Evolutionary conservation across 2,329 filamentous ascomycete species (phyloP), one percentile per base, ranked within the genome.

Genomic region (Aspergillus puulaauensis): DNA sequence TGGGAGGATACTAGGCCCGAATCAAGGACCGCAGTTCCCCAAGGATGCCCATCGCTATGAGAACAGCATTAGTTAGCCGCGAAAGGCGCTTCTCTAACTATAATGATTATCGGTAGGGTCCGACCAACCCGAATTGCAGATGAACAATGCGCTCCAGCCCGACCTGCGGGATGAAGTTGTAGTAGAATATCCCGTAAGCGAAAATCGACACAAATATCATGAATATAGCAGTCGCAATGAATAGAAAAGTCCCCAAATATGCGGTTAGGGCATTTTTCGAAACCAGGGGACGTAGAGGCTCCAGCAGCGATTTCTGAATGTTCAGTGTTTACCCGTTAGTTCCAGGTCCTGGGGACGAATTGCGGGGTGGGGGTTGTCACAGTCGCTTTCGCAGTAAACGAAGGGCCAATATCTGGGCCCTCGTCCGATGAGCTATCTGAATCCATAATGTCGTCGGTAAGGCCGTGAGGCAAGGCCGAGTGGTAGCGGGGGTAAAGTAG

Each of bases 151-250:
- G 79, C 60, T 82, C 76, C 59, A 90, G 80, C 54, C 85, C 84
- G 62, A 87, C 83, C 52, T 84, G 82, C 1, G 88, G 88, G 21
- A 91, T 83, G 74, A 86, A 90, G 60, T 81, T 82, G 72, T 82
- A 81, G 77, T 90, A 90, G 75, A 91, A 90, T 17, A 87, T 74
- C 37, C 79, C 77, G 69, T 90, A 90, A 35, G 86, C 85, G 40
- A 84, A 68, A 6, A 82, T 74, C 6, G 88, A 86, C 19, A 86
- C 71, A 39, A 77, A 79, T 44, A 89, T 74, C 51, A 90, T 80
- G 41, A 83, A 62, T 15, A 82, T 63, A 3, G 82, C 82, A 21
- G 85, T 79, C 51, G 76, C 63, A 46, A 82, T 69, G 62, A 86
- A 76, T 23, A 88, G 78, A 14, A 82, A 62, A 14, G 80, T 84